These are phyloP conservation scores for Penicillium sp. DNA, from an alignment of 2,329 filamentous ascomycete genomes.

Conservation along the genomic window DNA sequence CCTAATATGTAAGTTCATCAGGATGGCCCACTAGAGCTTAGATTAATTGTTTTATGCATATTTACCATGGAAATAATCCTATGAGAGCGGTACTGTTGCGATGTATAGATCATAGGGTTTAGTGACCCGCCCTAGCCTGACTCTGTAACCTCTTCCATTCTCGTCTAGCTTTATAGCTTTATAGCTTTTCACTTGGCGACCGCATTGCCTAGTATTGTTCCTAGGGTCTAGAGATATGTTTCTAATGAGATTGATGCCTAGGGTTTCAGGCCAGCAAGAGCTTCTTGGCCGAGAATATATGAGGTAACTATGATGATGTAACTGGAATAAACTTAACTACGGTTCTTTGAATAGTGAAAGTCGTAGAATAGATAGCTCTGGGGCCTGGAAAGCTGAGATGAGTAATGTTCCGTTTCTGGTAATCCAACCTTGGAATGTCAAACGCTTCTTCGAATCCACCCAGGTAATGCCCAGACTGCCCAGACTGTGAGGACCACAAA, in stretches of 20 bases:
- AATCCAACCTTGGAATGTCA: background rate
- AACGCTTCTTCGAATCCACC: background rate
- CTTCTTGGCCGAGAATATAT: background rate
- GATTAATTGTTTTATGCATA: background rate
- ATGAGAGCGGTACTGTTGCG: background rate
- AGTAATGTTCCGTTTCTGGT: background rate
- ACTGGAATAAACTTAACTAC: background rate
- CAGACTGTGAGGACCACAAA: background rate
- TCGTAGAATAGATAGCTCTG: background rate
- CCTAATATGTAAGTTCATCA: background rate
- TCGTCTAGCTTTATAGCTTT: too few species aligned
- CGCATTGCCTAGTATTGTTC: too few species aligned
- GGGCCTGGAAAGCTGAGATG: background rate
- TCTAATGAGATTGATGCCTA: too few species aligned
- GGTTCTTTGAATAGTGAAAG: too few species aligned
- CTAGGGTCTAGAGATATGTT: too few species aligned
- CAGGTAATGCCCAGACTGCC: background rate
- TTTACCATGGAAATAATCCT: background rate
- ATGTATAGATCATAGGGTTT: background rate
- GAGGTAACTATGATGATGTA: background rate
- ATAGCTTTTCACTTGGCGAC: too few species aligned
- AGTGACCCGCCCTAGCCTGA: background rate
- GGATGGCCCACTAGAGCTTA: background rate
- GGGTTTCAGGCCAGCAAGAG: too few species aligned
- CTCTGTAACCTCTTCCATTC: background rate